phyloP scores from a whole-genome alignment of 768 basidiomycete genomes.

The Lactarius deliciosus region DNA sequence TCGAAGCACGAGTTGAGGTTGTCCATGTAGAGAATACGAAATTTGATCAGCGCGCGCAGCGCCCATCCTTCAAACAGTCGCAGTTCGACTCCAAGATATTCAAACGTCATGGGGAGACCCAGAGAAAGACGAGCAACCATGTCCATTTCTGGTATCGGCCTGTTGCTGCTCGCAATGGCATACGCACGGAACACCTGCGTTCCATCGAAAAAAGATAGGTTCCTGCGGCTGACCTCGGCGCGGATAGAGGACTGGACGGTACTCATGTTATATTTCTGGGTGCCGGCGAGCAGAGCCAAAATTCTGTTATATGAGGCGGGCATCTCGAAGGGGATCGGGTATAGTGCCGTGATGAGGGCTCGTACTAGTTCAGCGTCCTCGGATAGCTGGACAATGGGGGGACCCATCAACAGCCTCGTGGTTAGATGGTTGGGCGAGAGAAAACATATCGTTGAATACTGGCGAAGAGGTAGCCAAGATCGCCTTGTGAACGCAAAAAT shows the following conservation, averaged over 20 bases:
- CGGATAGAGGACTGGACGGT: background rate
- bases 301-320: background rate
- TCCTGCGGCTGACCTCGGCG: background rate
- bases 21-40: background rate
- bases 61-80: slow-evolving; percentile 1
- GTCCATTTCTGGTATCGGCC: background rate
- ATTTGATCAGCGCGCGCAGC: background rate
- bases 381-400: slow-evolving; percentile 2
- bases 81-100: background rate
- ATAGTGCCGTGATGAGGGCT: slow-evolving; percentile 1
- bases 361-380: background rate
- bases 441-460: slow-evolving; percentile 35
- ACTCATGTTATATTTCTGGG: slow-evolving; percentile 11
- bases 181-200: background rate
- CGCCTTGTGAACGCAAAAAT: slow-evolving; percentile 47
- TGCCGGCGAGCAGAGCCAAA: background rate
- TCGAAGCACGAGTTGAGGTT: background rate
- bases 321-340: background rate
- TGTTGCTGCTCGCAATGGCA: background rate
- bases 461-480: slow-evolving; percentile 45
- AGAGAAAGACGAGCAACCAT: background rate
- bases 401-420: background rate
- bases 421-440: slow-evolving; percentile 4
- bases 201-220: background rate
- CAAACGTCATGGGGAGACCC: slow-evolving; percentile 3